Base-by-base conservation (phyloP, 1,284 basidiomycete genomes). In the Austroboletus novae-zelandiae region DNA sequence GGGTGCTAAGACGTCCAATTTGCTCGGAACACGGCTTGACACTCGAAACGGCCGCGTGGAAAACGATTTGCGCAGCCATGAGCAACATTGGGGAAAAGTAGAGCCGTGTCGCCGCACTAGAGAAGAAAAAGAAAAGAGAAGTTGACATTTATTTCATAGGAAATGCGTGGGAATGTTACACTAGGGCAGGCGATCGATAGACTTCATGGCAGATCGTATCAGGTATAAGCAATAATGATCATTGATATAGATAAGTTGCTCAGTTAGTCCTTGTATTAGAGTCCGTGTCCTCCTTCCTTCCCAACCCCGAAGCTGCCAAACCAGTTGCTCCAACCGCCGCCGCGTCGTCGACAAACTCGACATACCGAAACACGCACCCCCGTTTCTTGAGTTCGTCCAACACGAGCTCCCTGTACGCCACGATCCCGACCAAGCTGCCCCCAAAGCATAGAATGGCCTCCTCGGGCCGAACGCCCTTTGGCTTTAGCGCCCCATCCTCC, bases 1-100 rank as follows among this genome's bases (percentile, higher is more conserved):
- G 84, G 86, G 87, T 89, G 47, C 86, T 89, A 62, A 89, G 87
- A 89, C 76, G 83, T 84, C 82, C 86, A 61, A 52, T 55, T 85
- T 72, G 59, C 59, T 89, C 86, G 76, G 74, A 73, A 75, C 87
- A 86, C 84, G 76, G 77, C 83, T 76, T 88, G 88, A 90, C 87
- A 88, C 87, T 90, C 87, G 68, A 89, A 89, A 27, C 86, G 69
- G 76, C 84, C 77, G 80, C 84, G 75, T 86, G 61, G 61, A 70
- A 57, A 51, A 57, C 27, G 6, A 27, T 9, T 50, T 60, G 68
- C 65, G 77, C 83, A 74, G 79, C 75, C 74, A 86, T 84, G 87
- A 90, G 87, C 87, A 90, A 90, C 87, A 86, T 78, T 27, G 79
- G 86, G 87, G 82, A 84, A 83, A 74, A 68, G 66, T 61, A 74